Base-by-base conservation (phyloP, 768 basidiomycete species). In the Leccinum disarticulatum region DNA sequence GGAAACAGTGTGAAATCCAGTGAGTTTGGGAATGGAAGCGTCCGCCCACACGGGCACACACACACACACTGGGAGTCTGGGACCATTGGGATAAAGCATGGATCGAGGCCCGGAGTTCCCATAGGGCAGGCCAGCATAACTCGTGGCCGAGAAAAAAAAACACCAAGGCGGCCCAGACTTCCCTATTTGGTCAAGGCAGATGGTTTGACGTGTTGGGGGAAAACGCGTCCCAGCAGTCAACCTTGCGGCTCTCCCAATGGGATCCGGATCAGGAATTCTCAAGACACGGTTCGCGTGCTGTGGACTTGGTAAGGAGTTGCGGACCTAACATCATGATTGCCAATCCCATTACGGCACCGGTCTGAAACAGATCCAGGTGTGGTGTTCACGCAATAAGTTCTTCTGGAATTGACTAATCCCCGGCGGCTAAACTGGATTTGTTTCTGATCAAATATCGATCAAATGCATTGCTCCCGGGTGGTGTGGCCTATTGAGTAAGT, bases 341-440 rank as follows among this genome's bases (percentile, higher is more conserved):
- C 71, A 71, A 69, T 74, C 71, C 56, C 62, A 36, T 73, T 75
- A 75, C 72, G 74, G 65, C 65, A 73, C 52, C 54, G 43, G 56
- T 43, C 51, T 70, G 69, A 74, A 75, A 69, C 67, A 64, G 54
- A 62, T 61, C 59, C 56, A 57, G 54, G 59, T 54, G 55, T 57
- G 54, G 59, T 54, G 55, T 57, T 61, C 67, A 61, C 58, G 65
- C 58, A 70, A 63, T 54, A 52, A 27, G 31, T 46, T 31, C 49
- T 65, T 60, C 56, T 60, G 59, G 65, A 61, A 58, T 65, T 73
- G 72, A 75, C 65, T 70, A 73, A 73, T 68, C 59, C 55, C 67
- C 70, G 68, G 70, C 73, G 65, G 66, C 57, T 70, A 62, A 57
- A 55, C 60, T 60, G 58, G 62, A 69, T 66, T 67, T 64, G 61